Percentiles rank a stretch among this genome's conserved stretches.
Evolutionary conservation across 306 rosid genomes (phyloP).

Genomic region (Trifolium subterraneum): DNA sequence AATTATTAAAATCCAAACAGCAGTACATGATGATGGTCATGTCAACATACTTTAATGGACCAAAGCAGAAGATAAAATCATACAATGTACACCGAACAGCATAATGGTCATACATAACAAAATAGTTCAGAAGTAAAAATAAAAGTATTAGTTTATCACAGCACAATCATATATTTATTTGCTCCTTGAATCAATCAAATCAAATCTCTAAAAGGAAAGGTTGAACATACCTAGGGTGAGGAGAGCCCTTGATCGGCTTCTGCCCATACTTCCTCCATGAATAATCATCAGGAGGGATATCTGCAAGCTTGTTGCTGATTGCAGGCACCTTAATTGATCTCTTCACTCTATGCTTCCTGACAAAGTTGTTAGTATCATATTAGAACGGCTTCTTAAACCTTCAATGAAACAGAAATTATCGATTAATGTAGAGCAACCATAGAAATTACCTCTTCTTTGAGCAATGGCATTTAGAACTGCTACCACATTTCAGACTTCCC

Average conservation of each 20-base stretch:
- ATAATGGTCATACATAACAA: not conserved
- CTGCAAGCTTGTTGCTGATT: conserved; percentile 96
- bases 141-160: conserved; percentile 1
- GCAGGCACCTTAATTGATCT: conserved; percentile 97
- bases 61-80: conserved; percentile 8
- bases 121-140: conserved; percentile 26
- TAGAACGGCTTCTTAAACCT: conserved; percentile 25
- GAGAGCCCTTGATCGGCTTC: conserved; percentile 99
- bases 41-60: conserved; percentile 5
- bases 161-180: conserved; percentile 21
- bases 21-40: conserved; percentile 8
- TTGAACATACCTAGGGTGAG: conserved; percentile 85
- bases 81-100: conserved; percentile 39
- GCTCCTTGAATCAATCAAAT: conserved; percentile 5
- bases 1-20: not conserved
- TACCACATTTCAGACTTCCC: conserved; percentile 85
- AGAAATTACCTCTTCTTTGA: conserved; percentile 85
- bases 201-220: conserved; percentile 25
- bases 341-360: conserved; percentile 93
- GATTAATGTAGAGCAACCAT: not conserved
- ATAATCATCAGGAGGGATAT: conserved; percentile 97
- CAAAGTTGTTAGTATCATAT: not conserved
- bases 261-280: conserved; percentile 99
- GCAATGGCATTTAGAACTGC: conserved; percentile 94
- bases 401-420: conserved; percentile 21